These are phyloP conservation scores for Raphanus raphanistrum DNA, from an alignment of 345 rosid species.

Conservation along the genomic window DNA sequence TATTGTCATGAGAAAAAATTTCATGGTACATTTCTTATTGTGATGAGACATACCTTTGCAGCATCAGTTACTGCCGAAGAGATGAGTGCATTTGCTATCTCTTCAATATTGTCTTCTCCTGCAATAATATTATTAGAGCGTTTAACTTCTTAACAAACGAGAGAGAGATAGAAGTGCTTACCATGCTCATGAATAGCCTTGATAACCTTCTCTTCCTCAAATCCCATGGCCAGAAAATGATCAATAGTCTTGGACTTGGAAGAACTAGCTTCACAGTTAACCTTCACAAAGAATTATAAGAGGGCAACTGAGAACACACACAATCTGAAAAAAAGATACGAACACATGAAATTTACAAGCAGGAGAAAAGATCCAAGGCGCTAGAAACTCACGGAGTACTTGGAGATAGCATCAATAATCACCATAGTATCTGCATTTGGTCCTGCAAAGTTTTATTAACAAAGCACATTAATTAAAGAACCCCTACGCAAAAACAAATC, in stretches of 20 bases:
- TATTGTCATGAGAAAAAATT: neutral
- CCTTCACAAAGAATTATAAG: conserved; percentile 42
- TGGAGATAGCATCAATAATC: conserved; percentile 33
- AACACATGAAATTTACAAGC: neutral
- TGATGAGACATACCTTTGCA: neutral
- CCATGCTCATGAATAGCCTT: conserved; percentile 70
- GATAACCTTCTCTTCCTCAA: conserved; percentile 55
- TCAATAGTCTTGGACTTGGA: conserved; percentile 52
- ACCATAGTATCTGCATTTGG: conserved; percentile 17
- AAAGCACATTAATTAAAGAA: neutral
- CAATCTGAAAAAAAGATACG: neutral
- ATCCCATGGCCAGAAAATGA: conserved; percentile 78
- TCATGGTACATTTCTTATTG: neutral
- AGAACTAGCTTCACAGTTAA: conserved; percentile 49
- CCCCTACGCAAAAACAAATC: neutral
- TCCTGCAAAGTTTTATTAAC: conserved; percentile 7
- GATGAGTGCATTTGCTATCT: conserved; percentile 61
- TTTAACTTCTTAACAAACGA: neutral
- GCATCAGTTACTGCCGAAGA: conserved; percentile 46
- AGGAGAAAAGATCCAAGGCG: neutral
- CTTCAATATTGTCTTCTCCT: conserved; percentile 62
- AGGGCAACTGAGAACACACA: neutral
- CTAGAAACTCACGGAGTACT: conserved; percentile 25
- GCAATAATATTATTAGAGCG: conserved; percentile 2
- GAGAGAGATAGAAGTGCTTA: conserved; percentile 23